phyloP scores from a whole-genome alignment of 2,329 filamentous ascomycete species.

The Calonectria pseudoreteaudii region DNA sequence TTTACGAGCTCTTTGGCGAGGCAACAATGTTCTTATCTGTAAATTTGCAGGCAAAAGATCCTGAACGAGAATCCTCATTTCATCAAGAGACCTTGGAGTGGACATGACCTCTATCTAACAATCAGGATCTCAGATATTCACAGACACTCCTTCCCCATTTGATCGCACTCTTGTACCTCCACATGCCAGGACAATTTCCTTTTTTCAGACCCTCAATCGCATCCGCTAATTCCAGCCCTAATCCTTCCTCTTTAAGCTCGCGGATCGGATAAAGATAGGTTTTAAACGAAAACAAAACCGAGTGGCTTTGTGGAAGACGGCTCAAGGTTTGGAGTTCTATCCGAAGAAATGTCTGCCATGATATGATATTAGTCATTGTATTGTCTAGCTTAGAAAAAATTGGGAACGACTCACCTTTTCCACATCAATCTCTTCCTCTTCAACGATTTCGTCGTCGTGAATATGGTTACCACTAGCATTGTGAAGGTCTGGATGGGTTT shows the following conservation, averaged over 20 bases:
- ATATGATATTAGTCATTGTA: background rate
- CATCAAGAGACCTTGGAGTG: background rate
- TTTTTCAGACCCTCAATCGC: slow-evolving; percentile 62
- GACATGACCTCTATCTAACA: background rate
- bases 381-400: background rate
- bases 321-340: slow-evolving; percentile 65
- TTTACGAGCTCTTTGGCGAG: background rate
- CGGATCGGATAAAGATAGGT: slow-evolving; percentile 63
- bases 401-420: slow-evolving; percentile 43
- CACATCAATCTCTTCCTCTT: slow-evolving; percentile 53
- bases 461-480: slow-evolving; percentile 53
- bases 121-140: slow-evolving; percentile 54
- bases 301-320: slow-evolving; percentile 58
- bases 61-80: no score
- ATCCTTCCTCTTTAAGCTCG: slow-evolving; percentile 61
- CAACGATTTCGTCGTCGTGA: slow-evolving; percentile 45
- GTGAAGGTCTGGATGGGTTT: slow-evolving; percentile 57
- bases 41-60: background rate
- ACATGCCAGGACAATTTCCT: slow-evolving; percentile 66
- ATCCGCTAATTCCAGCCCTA: slow-evolving; percentile 59
- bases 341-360: slow-evolving; percentile 51
- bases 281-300: slow-evolving; percentile 67
- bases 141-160: slow-evolving; percentile 62
- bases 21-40: background rate
- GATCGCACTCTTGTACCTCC: slow-evolving; percentile 61